Conservation (phyloP, 768 basidiomycete genomes). For the Cyathus striatus region DNA sequence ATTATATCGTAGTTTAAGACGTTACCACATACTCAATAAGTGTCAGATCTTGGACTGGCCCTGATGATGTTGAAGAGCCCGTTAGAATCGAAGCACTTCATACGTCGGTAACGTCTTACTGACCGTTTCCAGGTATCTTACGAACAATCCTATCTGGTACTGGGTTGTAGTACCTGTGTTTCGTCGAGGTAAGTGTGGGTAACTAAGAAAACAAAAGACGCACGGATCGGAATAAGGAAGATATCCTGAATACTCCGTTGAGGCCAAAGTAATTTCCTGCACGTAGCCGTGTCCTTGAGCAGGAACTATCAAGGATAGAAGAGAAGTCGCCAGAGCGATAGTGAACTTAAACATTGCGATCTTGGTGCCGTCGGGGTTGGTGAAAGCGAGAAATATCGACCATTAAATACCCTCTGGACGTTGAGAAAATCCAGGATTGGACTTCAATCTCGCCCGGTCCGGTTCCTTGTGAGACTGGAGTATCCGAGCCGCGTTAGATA, state of each 20-base stretch:
- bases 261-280: slow-evolving; percentile 21
- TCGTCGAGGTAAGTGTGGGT: no score
- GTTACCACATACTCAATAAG: slow-evolving; percentile 28
- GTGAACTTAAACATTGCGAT: slow-evolving; percentile 4
- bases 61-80: slow-evolving; percentile 9
- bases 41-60: slow-evolving; percentile 30
- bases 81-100: background rate
- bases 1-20: background rate
- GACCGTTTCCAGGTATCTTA: slow-evolving; percentile 35
- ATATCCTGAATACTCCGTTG: slow-evolving; percentile 26
- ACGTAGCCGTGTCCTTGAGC: slow-evolving; percentile 31
- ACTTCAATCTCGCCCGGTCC: no score
- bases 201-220: no score
- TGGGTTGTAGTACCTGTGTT: slow-evolving; percentile 22
- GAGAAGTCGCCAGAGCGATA: slow-evolving; percentile 2
- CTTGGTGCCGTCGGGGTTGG: no score
- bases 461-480: no score
- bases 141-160: slow-evolving; percentile 33
- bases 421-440: no score
- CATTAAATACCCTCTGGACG: no score
- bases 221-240: slow-evolving; percentile 27
- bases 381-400: no score
- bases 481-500: no score
- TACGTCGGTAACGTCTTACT: slow-evolving; percentile 1
- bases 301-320: slow-evolving; percentile 8